Percentiles rank a stretch among this genome's conserved stretches.
These are phyloP conservation scores for Spergularia bocconei DNA, from an alignment of 148 eudicot genomes.

Conservation along the genomic window DNA sequence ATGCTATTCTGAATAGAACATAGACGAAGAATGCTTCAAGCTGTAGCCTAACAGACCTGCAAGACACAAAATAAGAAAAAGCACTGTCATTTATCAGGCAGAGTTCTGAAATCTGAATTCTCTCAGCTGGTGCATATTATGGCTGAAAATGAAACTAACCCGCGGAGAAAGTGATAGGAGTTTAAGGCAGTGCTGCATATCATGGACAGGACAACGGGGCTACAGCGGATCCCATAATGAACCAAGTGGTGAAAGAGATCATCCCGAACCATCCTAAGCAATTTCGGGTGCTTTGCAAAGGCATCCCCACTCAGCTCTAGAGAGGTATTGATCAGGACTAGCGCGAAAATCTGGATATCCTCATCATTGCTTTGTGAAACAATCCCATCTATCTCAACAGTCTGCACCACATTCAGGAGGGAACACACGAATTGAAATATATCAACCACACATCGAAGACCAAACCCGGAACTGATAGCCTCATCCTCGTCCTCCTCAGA, in stretches of 20 bases:
- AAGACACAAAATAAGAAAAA: neutral
- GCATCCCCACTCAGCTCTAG: constrained; percentile 81
- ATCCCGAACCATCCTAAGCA: constrained; percentile 78
- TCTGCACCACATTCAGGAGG: constrained; percentile 68
- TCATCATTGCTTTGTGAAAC: constrained; percentile 56
- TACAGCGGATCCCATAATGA: constrained; percentile 66
- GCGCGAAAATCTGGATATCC: constrained; percentile 71
- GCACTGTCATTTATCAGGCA: neutral
- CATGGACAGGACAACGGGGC: constrained; percentile 80
- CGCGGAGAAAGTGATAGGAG: constrained; percentile 74
- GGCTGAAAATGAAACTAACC: constrained; percentile 29
- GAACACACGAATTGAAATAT: constrained; percentile 92
- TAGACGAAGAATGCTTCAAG: constrained; percentile 83
- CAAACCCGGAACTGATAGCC: constrained; percentile 41
- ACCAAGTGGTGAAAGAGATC: constrained; percentile 88
- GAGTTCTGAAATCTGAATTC: neutral
- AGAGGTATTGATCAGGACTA: constrained; percentile 72
- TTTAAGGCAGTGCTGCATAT: constrained; percentile 82
- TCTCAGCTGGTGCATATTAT: too few species aligned
- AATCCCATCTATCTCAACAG: constrained; percentile 47
- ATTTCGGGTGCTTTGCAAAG: constrained; percentile 72
- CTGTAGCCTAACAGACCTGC: constrained; percentile 81
- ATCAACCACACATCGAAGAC: constrained; percentile 70
- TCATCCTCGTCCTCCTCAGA: constrained; percentile 43
- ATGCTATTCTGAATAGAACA: constrained; percentile 55